Conservation (phyloP, 2,329 filamentous ascomycete species). For the Raffaelea deltoideospora region DNA sequence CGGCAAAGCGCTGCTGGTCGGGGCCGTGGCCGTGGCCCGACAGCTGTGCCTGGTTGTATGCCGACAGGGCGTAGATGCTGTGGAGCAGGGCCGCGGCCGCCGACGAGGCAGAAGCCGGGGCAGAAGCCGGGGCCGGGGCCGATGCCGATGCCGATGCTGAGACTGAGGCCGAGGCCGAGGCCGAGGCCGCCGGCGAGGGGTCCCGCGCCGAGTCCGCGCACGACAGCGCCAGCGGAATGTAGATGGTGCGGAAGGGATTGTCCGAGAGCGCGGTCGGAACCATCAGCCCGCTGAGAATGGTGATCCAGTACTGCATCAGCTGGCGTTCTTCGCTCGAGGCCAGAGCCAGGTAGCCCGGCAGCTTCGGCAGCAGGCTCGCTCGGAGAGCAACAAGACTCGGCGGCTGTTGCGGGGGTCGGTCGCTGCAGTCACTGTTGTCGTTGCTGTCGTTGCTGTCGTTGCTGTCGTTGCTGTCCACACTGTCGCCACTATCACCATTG, state of each 20-base stretch:
- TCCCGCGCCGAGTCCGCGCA: neutral
- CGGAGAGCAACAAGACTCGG: too few species aligned
- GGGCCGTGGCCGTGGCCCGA: neutral
- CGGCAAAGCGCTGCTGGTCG: neutral
- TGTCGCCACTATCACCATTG: too few species aligned
- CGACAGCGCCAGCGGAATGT: neutral
- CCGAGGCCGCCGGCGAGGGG: neutral
- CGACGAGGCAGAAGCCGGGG: too few species aligned
- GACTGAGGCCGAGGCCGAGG: too few species aligned
- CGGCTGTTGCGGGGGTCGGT: too few species aligned
- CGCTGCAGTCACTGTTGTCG: too few species aligned
- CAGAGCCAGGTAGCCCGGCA: conserved; percentile 86
- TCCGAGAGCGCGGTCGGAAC: neutral
- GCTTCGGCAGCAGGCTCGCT: conserved; percentile 97
- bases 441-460: too few species aligned
- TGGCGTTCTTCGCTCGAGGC: neutral
- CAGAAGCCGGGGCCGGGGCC: too few species aligned
- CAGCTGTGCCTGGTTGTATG: conserved; percentile 1
- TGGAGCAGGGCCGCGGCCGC: neutral
- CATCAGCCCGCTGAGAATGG: neutral
- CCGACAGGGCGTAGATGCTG: conserved; percentile 1
- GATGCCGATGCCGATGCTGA: too few species aligned
- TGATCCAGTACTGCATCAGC: neutral
- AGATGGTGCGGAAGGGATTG: conserved; percentile 1
- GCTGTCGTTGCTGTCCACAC: too few species aligned